phyloP scores from a whole-genome alignment of 208 protist genomes.

The Leishmania lainsoni region DNA sequence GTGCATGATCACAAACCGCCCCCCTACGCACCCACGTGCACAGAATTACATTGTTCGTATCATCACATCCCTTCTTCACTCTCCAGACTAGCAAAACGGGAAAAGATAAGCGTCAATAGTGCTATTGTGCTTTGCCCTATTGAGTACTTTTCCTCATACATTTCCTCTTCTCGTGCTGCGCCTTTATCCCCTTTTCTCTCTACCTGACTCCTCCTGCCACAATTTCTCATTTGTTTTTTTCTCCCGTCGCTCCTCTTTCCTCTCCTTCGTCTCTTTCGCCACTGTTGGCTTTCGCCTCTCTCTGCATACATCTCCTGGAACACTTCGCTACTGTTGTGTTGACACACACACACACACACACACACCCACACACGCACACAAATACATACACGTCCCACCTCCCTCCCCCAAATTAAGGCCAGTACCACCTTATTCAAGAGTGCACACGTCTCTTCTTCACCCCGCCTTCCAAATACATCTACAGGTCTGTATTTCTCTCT shows the following conservation, averaged over 20 bases:
- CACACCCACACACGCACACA: too few species aligned
- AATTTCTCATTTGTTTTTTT: background rate
- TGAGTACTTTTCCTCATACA: too few species aligned
- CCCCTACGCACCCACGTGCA: background rate
- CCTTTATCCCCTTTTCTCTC: background rate
- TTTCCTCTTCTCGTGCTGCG: background rate
- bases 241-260: background rate
- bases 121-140: background rate
- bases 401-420: conserved; percentile 1
- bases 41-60: conserved; percentile 7
- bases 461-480: background rate
- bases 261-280: background rate
- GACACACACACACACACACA: background rate
- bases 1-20: background rate
- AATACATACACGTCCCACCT: background rate
- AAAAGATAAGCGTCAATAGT: background rate
- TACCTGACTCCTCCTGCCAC: background rate
- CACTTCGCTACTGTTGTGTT: background rate
- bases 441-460: background rate
- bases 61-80: conserved; percentile 2
- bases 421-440: background rate
- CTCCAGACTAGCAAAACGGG: background rate
- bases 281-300: background rate
- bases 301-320: background rate
- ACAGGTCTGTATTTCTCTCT: background rate